phyloP scores from a whole-genome alignment of 1,284 basidiomycete genomes.

The Sanghuangporus baumii region DNA sequence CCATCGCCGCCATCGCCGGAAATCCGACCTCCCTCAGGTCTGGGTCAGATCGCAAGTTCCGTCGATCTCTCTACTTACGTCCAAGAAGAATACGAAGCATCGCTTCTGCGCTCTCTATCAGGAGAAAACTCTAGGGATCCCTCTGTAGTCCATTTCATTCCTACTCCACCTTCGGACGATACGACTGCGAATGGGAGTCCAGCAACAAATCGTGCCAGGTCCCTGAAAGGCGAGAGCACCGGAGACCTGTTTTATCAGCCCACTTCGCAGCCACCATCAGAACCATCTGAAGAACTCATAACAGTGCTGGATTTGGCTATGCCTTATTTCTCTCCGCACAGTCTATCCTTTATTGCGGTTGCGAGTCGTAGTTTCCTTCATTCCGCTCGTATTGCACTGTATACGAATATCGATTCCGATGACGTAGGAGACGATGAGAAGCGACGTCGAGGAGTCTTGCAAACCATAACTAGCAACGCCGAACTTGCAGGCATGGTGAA shows the following conservation, averaged over 20 bases:
- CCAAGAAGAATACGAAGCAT: constrained; percentile 14
- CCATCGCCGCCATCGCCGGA: constrained; percentile 17
- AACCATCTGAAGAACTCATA: constrained; percentile 9
- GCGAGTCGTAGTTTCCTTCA: neutral
- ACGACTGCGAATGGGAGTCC: neutral
- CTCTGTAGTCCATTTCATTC: neutral
- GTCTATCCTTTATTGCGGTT: constrained; percentile 6
- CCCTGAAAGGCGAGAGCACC: neutral
- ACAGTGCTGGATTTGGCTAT: constrained; percentile 2
- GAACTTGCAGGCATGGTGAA: constrained; percentile 2
- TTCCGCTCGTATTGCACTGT: constrained; percentile 1
- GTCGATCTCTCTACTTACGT: constrained; percentile 15
- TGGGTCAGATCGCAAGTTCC: constrained; percentile 11
- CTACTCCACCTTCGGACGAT: neutral
- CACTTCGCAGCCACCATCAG: neutral
- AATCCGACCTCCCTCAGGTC: constrained; percentile 16
- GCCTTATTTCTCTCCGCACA: constrained; percentile 1
- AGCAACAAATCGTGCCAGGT: neutral
- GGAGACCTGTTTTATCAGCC: neutral
- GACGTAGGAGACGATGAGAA: constrained; percentile 7
- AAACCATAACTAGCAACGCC: neutral
- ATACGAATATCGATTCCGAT: constrained; percentile 5
- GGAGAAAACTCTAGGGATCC: constrained; percentile 5
- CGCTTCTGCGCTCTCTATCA: constrained; percentile 1
- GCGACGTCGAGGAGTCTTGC: constrained; percentile 4